Conservation (phyloP, 257 asterid species). For the Nicotiana undulata region DNA sequence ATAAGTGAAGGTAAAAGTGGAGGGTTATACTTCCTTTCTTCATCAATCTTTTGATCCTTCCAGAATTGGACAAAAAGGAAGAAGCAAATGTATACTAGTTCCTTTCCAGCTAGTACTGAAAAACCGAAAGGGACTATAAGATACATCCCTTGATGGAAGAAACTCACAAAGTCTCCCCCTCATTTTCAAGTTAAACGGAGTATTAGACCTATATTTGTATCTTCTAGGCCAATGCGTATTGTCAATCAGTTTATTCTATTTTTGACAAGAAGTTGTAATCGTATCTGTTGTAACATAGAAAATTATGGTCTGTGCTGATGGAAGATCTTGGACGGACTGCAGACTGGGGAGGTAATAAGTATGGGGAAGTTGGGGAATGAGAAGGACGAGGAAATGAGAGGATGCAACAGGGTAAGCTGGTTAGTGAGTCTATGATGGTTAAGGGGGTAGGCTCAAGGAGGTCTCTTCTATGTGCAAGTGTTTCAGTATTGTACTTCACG, state of each 20-base stretch:
- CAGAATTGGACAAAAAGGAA: background rate
- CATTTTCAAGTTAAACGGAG: background rate
- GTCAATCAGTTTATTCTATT: background rate
- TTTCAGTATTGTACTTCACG: background rate
- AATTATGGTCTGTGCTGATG: background rate
- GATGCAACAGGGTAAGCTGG: background rate
- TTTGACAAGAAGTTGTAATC: background rate
- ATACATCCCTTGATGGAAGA: background rate
- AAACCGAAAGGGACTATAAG: background rate
- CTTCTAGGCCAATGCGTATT: background rate
- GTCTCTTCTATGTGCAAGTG: background rate
- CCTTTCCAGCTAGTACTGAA: background rate
- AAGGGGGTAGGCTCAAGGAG: background rate
- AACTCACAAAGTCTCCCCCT: background rate
- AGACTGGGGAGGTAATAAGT: background rate
- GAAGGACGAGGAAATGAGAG: background rate
- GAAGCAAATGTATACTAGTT: background rate
- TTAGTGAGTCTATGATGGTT: background rate
- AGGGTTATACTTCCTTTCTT: background rate
- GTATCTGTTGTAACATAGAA: background rate
- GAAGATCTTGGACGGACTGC: background rate
- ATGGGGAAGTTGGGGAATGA: background rate
- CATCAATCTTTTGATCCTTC: background rate
- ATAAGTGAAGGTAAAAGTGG: background rate
- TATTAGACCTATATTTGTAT: background rate